These are phyloP conservation scores for Chaetoscypha palmicola DNA, from an alignment of 2,329 filamentous ascomycete genomes.

Conservation along the genomic window DNA sequence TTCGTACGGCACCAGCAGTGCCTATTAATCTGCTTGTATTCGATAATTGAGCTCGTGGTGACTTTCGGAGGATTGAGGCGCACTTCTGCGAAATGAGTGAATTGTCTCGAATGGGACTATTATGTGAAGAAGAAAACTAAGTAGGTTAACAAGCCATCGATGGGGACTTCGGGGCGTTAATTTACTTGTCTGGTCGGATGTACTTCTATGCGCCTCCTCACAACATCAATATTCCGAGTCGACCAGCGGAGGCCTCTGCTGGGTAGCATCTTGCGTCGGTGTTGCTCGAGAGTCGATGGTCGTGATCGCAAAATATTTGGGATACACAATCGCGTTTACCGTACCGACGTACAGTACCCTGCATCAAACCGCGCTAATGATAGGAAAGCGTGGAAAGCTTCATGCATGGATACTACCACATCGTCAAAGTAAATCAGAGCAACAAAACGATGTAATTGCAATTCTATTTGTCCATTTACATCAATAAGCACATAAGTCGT, in stretches of 20 bases:
- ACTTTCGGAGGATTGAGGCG: slow-evolving; percentile 15
- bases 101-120: slow-evolving; percentile 22
- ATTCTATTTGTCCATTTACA: too few species aligned
- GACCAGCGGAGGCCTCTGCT: slow-evolving; percentile 45
- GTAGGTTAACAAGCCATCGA: slow-evolving; percentile 12
- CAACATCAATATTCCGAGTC: slow-evolving; percentile 35
- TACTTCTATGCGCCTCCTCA: slow-evolving; percentile 31
- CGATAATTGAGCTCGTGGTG: slow-evolving; percentile 13
- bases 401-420: neutral
- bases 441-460: too few species aligned
- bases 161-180: too few species aligned
- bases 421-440: too few species aligned
- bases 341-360: neutral
- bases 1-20: slow-evolving; percentile 23
- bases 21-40: slow-evolving; percentile 19
- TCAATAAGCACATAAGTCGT: too few species aligned
- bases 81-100: slow-evolving; percentile 21
- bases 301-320: slow-evolving; percentile 28
- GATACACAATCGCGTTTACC: slow-evolving; percentile 4
- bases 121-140: slow-evolving; percentile 29
- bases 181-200: slow-evolving; percentile 31
- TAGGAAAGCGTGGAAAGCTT: neutral
- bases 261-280: slow-evolving; percentile 44
- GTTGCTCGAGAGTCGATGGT: slow-evolving; percentile 13
- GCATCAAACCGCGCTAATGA: slow-evolving; percentile 5